Base-by-base conservation (phyloP, 768 basidiomycete genomes). In the Podaxis mareebaensis region DNA sequence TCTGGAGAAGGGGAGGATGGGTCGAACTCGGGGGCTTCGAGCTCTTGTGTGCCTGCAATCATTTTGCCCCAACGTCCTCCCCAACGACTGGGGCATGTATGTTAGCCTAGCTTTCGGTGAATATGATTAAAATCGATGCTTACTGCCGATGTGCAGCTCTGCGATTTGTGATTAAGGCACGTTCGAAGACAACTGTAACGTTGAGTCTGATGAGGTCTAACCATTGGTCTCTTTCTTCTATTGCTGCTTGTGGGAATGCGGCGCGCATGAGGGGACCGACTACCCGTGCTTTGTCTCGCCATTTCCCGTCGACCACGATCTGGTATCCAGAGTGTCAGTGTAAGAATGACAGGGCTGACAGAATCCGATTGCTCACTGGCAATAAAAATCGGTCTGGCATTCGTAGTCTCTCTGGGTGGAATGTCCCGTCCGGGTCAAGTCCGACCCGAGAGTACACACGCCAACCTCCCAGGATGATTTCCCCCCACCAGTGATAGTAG, bases 221-320 rank as follows among this genome's bases (percentile, higher is more conserved):
- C 88, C 91, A 92, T 67, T 89, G 87, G 30, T 77, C 75, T 10
- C 80, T 75, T 33, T 80, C 76, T 66, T 91, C 88, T 26, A 91
- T 81, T 0, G 85, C 73, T 7, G 83, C 69, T 20, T 73, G 75
- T 1, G 89, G 89, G 71, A 90, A 91, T 0, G 83, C 84, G 7
- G 85, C 82, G 26, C 87, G 85, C 64, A 92, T 78, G 64, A 91
- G 77, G 55, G 85, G 86, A 22, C 83, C 79, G 68, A 89, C 84
- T 68, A 92, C 79, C 12, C 82, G 80, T 0, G 86, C 84, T 10
- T 68, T 66, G 69, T 92, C 90, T 38, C 87, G 81, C 89, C 87
- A 89, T 59, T 75, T 76, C 4, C 70, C 70, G 12, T 66, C 57
- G 15, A 44, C 53, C 28, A 74, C 71, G 60, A 73, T 74, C 63